These are phyloP conservation scores for Didymosphaeria variabile DNA, from an alignment of 2,329 filamentous ascomycete species.

Conservation along the genomic window DNA sequence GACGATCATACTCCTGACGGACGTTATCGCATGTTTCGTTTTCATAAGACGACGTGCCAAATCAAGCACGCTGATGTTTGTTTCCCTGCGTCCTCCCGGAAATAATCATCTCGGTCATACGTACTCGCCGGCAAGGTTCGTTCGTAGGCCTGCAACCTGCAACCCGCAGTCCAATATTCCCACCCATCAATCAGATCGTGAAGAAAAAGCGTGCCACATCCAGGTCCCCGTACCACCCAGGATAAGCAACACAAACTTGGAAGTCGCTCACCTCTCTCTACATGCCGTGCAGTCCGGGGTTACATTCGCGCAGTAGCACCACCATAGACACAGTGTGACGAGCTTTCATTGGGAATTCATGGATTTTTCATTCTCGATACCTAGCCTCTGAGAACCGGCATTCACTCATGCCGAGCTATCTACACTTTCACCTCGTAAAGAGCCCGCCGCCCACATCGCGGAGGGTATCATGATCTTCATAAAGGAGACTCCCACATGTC, in stretches of 20 bases:
- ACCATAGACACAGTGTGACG: not conserved
- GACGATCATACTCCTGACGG: no score
- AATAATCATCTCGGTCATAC: no score
- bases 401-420: constrained; percentile 19
- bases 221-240: not conserved
- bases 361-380: constrained; percentile 4
- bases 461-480: constrained; percentile 26
- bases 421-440: constrained; percentile 21
- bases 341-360: not conserved
- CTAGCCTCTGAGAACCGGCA: not conserved
- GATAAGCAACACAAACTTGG: not conserved
- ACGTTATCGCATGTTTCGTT: no score
- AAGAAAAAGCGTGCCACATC: not conserved
- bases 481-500: constrained; percentile 16
- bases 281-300: no score
- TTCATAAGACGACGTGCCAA: no score
- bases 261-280: not conserved
- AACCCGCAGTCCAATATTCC: not conserved
- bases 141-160: not conserved
- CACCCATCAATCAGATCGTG: no score
- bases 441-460: constrained; percentile 13
- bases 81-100: no score
- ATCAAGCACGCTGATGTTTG: no score
- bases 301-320: not conserved
- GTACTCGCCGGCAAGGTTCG: no score